Conservation (phyloP, 1,139 yeast species). For the Suhomyces yuchorum region DNA sequence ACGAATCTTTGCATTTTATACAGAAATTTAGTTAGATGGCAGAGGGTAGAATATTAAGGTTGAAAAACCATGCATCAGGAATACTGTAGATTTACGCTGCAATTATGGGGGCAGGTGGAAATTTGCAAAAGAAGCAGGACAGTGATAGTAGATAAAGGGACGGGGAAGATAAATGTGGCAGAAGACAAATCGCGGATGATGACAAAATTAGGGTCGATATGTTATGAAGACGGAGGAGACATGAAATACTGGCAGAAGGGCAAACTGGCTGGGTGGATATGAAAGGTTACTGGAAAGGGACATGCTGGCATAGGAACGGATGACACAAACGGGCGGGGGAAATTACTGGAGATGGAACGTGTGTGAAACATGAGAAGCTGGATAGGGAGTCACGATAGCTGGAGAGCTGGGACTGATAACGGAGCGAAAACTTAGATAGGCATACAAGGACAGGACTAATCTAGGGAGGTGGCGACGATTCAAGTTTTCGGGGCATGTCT, state of each 20-base stretch:
- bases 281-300: too few relatives aligned
- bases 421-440: too few relatives aligned
- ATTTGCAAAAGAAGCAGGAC: neutral
- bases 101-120: neutral
- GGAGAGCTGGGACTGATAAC: too few relatives aligned
- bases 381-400: too few relatives aligned
- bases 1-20: neutral
- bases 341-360: too few relatives aligned
- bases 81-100: neutral
- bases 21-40: neutral
- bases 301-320: too few relatives aligned
- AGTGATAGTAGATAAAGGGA: neutral
- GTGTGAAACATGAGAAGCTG: too few relatives aligned
- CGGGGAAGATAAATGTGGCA: neutral
- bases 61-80: neutral
- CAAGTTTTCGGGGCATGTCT: slow-evolving; percentile 2
- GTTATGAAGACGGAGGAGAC: neutral
- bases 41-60: neutral
- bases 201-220: neutral
- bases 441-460: neutral
- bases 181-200: neutral
- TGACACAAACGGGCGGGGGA: too few relatives aligned
- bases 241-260: too few relatives aligned
- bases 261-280: too few relatives aligned
- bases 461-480: neutral